Evolutionary conservation across 2,329 filamentous ascomycete species (phyloP), one percentile per base, ranked within the genome.

Genomic region (Aureobasidium sp.): DNA sequence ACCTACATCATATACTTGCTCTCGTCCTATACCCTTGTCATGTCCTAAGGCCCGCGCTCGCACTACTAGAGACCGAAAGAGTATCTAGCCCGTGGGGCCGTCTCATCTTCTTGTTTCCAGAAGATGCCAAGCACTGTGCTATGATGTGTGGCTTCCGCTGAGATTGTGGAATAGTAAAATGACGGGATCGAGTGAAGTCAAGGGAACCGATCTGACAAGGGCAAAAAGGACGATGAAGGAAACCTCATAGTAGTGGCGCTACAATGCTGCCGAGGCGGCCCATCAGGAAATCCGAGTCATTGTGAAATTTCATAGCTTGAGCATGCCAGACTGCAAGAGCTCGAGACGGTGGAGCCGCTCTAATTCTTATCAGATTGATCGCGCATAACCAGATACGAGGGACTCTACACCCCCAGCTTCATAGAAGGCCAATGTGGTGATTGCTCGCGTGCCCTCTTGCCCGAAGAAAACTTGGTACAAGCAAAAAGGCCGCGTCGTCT

Each of bases 81-180:
- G 36, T 45, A 45, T 45, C 39, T 57, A 57, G 53, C 53, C 39
- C 53, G 53, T 25, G 39, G 53, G 53, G 27, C 53, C 53, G 53
- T 57, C 53, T 45, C 53, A 57, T 44, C 39, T 36, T 45, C 51
- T 34, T 44, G 53, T 57, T 57, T 57, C 53, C 53, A 57, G 53
- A 45, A 45, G 53, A 36, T 36, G 53, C 53, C 53, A 57, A 57
- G 41, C 53, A 36, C 39, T 34, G 27, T 57, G 52, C n/a, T 45
- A 57, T 57, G 53, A 34, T 57, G 41, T 57, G 53, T 57, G 53
- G 53, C 53, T 57, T 45, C 29, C 29, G 27, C 29, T 25, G 41
- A 44, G n/a, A 34, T 45, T 55, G 27, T 42, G n/a, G 27, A 41
- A 31, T 11, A 36, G 34, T 39, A 20, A 4, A 11, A 53, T 53